Base-by-base conservation (phyloP, 306 rosid genomes). In the Cicer cuneatum region DNA sequence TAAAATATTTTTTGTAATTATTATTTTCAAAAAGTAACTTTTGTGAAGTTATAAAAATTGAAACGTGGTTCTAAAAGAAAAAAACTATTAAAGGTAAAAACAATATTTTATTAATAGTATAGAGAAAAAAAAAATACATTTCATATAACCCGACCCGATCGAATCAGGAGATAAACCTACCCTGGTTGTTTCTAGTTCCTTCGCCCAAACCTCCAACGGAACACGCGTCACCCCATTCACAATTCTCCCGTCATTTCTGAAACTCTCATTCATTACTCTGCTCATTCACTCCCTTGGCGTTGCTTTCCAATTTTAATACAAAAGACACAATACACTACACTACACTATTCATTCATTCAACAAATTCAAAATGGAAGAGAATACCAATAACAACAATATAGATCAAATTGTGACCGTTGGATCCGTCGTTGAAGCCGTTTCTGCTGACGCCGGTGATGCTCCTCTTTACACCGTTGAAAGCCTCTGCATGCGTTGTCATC, bases 401-500 rank as follows among this genome's bases (percentile, higher is more conserved):
- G 88, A 88, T 39, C 85, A 83, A 80, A 85, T 87, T 7, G 90
- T 89, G 56, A 96, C 91, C 43, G 96, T 93, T 72, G 78, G 92
- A 49, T 88, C 98, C 1, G 92, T 91, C 1, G 98, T 87, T 10
- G 96, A 94, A 83, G 91, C 93, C 7, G 93, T 94, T 67, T 80
- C 96, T 54, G 87, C 93, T 24, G 89, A 83, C 3, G 87, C 74
- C 47, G 75, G 69, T 5, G 93, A 87, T 33, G 85, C 89, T 11
- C 97, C 97, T 3, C 86, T 92, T 43, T 91, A 90, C 83, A 42
- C 52, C 64, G 65, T 94, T 49, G 97, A 94, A 78, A 88, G 96
- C 81, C 92, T 91, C 74, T 94, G 98, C 82, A 94, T 94, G 98
- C 96, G 96, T 47, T 94, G 97, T 64, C 73, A 83, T 41, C 76